Evolutionary conservation across 345 rosid genomes (phyloP).

Genomic region (Eucalyptus guilfoylei): DNA sequence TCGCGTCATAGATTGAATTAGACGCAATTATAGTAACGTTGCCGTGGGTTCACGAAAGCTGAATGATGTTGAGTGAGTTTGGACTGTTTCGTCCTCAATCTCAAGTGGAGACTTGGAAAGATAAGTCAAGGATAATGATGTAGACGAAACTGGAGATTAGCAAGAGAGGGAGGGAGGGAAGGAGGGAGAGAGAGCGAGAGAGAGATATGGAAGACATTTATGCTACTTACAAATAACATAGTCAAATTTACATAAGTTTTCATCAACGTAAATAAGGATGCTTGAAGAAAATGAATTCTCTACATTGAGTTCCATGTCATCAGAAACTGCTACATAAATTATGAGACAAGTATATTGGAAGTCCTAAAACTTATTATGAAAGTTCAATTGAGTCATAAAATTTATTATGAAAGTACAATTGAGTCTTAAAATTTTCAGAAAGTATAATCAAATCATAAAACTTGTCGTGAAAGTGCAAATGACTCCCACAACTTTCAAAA

Average conservation of each 20-base stretch:
- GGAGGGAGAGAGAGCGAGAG: not conserved
- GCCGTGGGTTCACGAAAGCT: not conserved
- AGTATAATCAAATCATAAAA: not conserved
- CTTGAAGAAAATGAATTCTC: not conserved
- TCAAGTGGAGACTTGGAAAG: not conserved
- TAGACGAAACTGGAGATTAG: not conserved
- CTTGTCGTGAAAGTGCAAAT: not conserved
- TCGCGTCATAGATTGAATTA: not conserved
- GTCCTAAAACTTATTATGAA: too few species aligned
- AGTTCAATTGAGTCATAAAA: too few species aligned
- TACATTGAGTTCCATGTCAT: not conserved
- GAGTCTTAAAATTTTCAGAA: not conserved
- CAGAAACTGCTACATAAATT: not conserved
- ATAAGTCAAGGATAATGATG: not conserved
- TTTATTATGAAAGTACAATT: too few species aligned
- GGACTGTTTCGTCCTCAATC: not conserved
- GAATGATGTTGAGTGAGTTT: not conserved
- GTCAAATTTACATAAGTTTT: not conserved
- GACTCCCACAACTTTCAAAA: rapidly evolving
- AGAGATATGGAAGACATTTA: not conserved
- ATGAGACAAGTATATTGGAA: not conserved
- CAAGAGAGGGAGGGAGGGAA: too few species aligned
- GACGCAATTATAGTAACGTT: not conserved
- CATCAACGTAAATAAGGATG: not conserved
- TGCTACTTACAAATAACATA: not conserved